A percentile compares a stretch with the other conserved stretches of the same genome.
Conservation (phyloP, 225 moss, liverwort and hornwort genomes). For the Pseudoscleropodium purum region DNA sequence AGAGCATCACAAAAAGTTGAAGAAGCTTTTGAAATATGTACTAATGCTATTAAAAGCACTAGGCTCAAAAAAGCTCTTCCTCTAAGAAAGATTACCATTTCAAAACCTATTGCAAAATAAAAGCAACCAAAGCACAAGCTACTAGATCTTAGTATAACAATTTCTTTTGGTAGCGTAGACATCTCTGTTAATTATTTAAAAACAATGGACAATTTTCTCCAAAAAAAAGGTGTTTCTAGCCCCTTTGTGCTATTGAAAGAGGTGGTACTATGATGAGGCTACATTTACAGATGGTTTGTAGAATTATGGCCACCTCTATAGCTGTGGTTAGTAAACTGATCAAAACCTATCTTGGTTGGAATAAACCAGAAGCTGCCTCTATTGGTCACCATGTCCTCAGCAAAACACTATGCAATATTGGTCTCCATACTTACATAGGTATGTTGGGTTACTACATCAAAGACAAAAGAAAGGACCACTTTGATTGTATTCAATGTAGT, state of each 20-base stretch:
- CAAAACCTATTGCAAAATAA: neutral
- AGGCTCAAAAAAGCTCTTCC: too few relatives aligned
- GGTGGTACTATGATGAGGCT: neutral
- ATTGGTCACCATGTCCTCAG: too few relatives aligned
- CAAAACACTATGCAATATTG: too few relatives aligned
- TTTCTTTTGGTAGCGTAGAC: neutral
- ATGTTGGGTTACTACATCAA: neutral
- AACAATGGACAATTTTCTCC: neutral
- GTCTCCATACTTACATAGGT: neutral
- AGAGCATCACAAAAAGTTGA: too few relatives aligned
- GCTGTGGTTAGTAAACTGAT: too few relatives aligned
- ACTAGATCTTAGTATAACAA: neutral
- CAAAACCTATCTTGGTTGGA: too few relatives aligned
- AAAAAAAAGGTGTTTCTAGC: neutral
- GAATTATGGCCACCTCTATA: neutral
- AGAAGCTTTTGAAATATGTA: too few relatives aligned
- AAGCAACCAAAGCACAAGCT: fast-evolving
- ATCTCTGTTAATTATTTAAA: neutral
- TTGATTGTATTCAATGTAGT: neutral
- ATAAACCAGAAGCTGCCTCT: too few relatives aligned
- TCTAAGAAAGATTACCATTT: too few relatives aligned
- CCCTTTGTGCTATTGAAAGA: neutral
- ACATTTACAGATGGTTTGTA: neutral
- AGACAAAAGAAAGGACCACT: neutral
- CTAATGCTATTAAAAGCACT: fast-evolving